Percentiles rank a stretch among this genome's conserved stretches.
Conservation (phyloP, 371 early-diverging fungal species). For the Circinella umbellata region DNA sequence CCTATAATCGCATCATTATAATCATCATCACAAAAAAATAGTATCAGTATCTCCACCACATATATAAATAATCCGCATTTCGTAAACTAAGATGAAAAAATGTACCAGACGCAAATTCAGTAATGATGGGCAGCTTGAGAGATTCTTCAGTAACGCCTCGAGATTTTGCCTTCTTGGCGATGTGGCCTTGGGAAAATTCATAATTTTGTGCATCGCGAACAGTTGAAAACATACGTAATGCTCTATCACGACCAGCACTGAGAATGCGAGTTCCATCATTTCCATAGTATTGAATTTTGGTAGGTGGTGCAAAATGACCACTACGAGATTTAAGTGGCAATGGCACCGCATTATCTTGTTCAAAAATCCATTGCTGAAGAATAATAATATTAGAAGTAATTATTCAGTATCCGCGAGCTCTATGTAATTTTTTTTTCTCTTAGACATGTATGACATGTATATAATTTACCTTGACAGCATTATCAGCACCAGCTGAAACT, state of each 20-base stretch:
- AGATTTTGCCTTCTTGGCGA: constrained; percentile 69
- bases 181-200: constrained; percentile 82
- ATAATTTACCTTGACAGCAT: constrained; percentile 77
- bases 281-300: constrained; percentile 77
- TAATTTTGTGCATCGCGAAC: constrained; percentile 83
- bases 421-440: too few relatives aligned
- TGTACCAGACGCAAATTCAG: constrained; percentile 71
- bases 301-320: constrained; percentile 90
- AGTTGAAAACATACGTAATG: constrained; percentile 81
- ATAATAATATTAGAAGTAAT: neutral
- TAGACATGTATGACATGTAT: too few relatives aligned
- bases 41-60: neutral
- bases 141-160: constrained; percentile 62
- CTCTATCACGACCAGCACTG: constrained; percentile 83
- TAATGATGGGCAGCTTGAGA: constrained; percentile 75
- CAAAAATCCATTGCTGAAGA: constrained; percentile 91
- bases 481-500: constrained; percentile 89
- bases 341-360: constrained; percentile 79
- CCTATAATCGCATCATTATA: neutral
- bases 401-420: too few relatives aligned
- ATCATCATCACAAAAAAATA: neutral
- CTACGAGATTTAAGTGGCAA: constrained; percentile 79
- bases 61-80: neutral
- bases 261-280: constrained; percentile 74
- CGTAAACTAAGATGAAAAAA: neutral